Base-by-base conservation (phyloP, 768 basidiomycete species). In the Boletus rufocinnamomeus region DNA sequence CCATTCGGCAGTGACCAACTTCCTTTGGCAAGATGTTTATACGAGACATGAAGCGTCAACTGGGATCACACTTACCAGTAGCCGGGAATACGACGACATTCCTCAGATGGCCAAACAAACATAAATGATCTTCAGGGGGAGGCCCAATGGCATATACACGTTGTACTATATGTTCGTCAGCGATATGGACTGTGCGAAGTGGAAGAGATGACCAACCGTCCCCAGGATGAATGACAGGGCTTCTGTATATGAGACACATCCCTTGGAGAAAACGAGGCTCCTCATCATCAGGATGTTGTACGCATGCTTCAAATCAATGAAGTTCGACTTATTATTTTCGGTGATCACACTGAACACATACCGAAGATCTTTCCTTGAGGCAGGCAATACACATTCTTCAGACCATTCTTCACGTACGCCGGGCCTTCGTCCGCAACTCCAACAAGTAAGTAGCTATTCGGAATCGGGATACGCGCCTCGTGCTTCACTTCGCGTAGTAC, bases 401-500 rank as follows among this genome's bases (percentile, higher is more conserved):
- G 66, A 1, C 85, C 85, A n/a, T 70, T 74, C 9, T 69, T 53
- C 44, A 67, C 68, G 60, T 90, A 89, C 0, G 85, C 83, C 0
- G 86, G 84, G 0, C 90, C 90, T 72, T 93, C 90, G 64, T 95
- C 93, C 4, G 90, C 88, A 10, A 94, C 82, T 1, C 93, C 93
- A 13, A 93, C 88, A 1, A 95, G 78, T 28, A 85, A 77, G 58
- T 84, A 84, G 59, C 85, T 86, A 1, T 84, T 74, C 0, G 86
- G 86, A 11, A 95, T 80, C 4, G 80, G 83, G 28, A 95, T 89
- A 10, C 90, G 79, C 0, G 92, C 92, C 40, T 79, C 76, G 63
- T 90, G 84, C 64, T 93, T 93, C 65, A 94, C 83, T 43, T 84
- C 84, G 6, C 90, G 80, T 41, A 94, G 72, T 13, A 88, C 82